Conservation (phyloP, 2,329 filamentous ascomycete species). For the Colletotrichum tanaceti region DNA sequence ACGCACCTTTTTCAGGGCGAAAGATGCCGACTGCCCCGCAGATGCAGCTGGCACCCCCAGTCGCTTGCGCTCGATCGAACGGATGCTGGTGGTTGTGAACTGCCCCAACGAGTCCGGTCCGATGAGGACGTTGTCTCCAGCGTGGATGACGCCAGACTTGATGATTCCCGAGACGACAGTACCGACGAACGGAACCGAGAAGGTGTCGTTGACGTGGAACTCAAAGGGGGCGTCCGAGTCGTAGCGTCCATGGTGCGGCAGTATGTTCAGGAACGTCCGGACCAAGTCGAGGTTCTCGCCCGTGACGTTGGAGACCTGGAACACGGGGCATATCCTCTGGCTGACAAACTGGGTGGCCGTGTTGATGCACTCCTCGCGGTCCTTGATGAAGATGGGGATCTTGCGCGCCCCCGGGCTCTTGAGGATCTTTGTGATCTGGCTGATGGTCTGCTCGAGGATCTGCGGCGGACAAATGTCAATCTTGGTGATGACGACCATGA, state of each 20-base stretch:
- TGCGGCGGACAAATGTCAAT: slow-evolving; percentile 98
- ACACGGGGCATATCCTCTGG: slow-evolving; percentile 94
- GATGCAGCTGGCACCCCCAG: slow-evolving; percentile 88
- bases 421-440: slow-evolving; percentile 90
- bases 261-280: slow-evolving; percentile 91
- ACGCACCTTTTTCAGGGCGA: slow-evolving; percentile 87
- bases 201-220: slow-evolving; percentile 96
- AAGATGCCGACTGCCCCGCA: slow-evolving; percentile 92
- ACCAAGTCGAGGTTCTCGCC: slow-evolving; percentile 91
- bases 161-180: slow-evolving; percentile 96
- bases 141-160: slow-evolving; percentile 86
- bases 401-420: slow-evolving; percentile 94
- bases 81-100: slow-evolving; percentile 86
- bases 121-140: slow-evolving; percentile 88
- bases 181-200: slow-evolving; percentile 96
- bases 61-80: slow-evolving; percentile 94
- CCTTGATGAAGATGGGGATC: slow-evolving; percentile 95
- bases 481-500: slow-evolving; percentile 98
- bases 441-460: slow-evolving; percentile 92
- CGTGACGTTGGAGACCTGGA: slow-evolving; percentile 98
- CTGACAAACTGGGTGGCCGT: slow-evolving; percentile 97
- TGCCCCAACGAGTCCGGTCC: slow-evolving; percentile 92
- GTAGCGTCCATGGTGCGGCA: slow-evolving; percentile 94
- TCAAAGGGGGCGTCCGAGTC: slow-evolving; percentile 90
- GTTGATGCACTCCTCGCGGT: slow-evolving; percentile 89